These are phyloP conservation scores for Perkinsus marinus DNA, from an alignment of 169 alveolate genomes.

Conservation along the genomic window DNA sequence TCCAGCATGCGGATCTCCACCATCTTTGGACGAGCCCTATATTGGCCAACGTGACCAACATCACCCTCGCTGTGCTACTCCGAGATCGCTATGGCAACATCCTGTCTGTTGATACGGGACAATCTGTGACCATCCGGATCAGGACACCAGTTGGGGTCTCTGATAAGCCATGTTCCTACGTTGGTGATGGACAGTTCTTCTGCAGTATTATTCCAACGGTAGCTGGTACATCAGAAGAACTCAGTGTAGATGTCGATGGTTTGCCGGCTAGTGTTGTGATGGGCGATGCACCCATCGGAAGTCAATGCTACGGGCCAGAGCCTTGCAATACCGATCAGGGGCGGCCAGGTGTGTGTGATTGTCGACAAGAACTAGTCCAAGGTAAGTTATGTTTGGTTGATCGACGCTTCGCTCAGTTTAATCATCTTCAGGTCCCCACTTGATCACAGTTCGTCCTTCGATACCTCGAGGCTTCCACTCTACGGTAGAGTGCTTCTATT, in stretches of 20 bases:
- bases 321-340: not conserved
- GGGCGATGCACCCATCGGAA: not conserved
- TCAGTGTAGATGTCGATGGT: not conserved
- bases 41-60: not conserved
- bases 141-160: not conserved
- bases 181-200: not conserved
- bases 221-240: not conserved
- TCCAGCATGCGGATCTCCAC: not conserved
- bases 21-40: not conserved
- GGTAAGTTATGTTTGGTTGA: not conserved
- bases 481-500: not conserved
- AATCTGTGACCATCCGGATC: not conserved
- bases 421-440: not conserved
- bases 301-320: not conserved
- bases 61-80: not conserved
- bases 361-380: not conserved
- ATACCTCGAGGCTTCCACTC: not conserved
- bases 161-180: not conserved
- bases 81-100: not conserved
- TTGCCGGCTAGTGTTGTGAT: not conserved
- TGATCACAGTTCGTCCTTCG: not conserved
- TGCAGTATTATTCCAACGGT: not conserved
- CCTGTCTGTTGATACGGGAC: not conserved
- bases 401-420: not conserved
- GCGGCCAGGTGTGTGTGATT: not conserved